Evolutionary conservation across 164 flowering plant species (phyloP), one percentile per base, ranked within the genome.

Genomic region (Warburgia ugandensis): DNA sequence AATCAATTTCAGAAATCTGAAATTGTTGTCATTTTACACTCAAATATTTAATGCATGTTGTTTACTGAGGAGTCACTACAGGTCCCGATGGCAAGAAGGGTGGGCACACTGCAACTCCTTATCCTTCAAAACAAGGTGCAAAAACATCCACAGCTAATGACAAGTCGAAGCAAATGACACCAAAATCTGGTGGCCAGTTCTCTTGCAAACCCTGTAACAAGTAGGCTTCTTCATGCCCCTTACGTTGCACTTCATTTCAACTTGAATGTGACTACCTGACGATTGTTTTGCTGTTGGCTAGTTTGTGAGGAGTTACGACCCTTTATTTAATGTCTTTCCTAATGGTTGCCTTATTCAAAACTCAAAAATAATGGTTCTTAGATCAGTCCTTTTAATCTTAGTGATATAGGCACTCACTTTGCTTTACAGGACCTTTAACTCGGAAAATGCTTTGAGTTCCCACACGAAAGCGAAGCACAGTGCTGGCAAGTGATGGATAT

Each of bases 391-490:
- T n/a, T n/a, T n/a, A n/a, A n/a, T n/a, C n/a, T n/a, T n/a, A n/a
- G n/a, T n/a, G n/a, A n/a, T n/a, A n/a, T n/a, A n/a, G n/a, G n/a
- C n/a, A n/a, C n/a, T n/a, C n/a, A n/a, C n/a, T n/a, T n/a, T n/a
- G n/a, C n/a, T n/a, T n/a, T n/a, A n/a, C n/a, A 80, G 83, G 79
- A 50, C 68, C 7, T 81, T 77, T 46, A 46, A 43, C 35, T 64
- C 84, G 0, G 89, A 70, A 0, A 27, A 2, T 25, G 84, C 55
- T 25, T 60, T 82, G 2, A 60, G 72, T 29, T 55, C 78, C n/a
- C 84, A 82, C 44, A 26, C 63, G 5, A 77, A 79, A 55, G 89
- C 85, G 0, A 82, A 82, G 62, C 85, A 82, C 54, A 63, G 68
- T 6, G 73, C 26, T 16, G 60, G 30, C 48, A 59, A 55, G 27